Evolutionary conservation across 2,329 filamentous ascomycete genomes (phyloP).

Genomic region (Macroventuria anomochaeta): DNA sequence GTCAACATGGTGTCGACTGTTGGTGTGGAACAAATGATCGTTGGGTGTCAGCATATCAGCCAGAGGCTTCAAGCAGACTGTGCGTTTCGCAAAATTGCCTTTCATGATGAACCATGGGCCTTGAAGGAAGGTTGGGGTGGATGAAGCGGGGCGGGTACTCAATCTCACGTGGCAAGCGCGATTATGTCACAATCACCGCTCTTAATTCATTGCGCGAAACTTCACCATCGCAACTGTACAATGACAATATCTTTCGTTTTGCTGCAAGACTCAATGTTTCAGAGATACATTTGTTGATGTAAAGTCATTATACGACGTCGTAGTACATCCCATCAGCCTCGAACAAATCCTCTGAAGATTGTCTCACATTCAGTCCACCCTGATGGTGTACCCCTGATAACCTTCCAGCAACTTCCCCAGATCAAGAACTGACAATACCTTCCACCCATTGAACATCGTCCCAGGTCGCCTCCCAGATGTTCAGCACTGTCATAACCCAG

Average conservation of each 20-base stretch:
- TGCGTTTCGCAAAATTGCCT: conserved; percentile 9
- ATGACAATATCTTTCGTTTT: neutral
- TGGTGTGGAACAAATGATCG: conserved; percentile 13
- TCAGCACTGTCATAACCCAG: conserved; percentile 56
- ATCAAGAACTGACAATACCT: conserved; percentile 48
- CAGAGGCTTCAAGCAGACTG: conserved; percentile 16
- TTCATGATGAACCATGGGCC: conserved; percentile 17
- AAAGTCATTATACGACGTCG: too few species aligned
- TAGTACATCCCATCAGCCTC: too few species aligned
- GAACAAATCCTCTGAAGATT: neutral
- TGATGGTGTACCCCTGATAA: conserved; percentile 3
- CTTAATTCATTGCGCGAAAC: neutral
- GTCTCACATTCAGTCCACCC: neutral
- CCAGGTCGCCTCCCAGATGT: conserved; percentile 60
- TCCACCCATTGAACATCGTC: conserved; percentile 61
- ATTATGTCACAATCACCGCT: conserved; percentile 16
- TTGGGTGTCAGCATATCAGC: conserved; percentile 34
- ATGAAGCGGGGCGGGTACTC: conserved; percentile 36
- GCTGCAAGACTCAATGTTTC: too few species aligned
- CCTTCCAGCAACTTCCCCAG: neutral
- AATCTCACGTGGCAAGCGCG: conserved; percentile 28
- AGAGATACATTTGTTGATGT: too few species aligned
- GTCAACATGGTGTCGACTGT: conserved; percentile 30
- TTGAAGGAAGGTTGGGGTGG: conserved; percentile 15
- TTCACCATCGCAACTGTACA: neutral